Evolutionary conservation across 305 asterid species (phyloP).

Genomic region (Fraxinus velutina): DNA sequence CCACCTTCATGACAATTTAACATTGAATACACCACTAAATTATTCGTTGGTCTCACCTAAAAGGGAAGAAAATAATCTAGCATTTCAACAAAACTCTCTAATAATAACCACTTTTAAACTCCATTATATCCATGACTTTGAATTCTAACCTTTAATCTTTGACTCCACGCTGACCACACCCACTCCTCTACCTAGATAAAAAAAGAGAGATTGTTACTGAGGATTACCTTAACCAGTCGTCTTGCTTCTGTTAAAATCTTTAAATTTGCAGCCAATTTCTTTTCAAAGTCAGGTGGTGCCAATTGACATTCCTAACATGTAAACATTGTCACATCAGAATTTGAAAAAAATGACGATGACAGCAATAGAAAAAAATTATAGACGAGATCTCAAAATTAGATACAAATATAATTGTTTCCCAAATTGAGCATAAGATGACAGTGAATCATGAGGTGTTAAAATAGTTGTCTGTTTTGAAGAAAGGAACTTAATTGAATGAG

Average conservation of each 20-base stretch:
- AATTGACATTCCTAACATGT: constrained; percentile 54
- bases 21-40: background rate
- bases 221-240: constrained; percentile 63
- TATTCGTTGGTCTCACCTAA: background rate
- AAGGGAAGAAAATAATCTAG: background rate
- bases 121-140: background rate
- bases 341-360: constrained; percentile 12
- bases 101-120: background rate
- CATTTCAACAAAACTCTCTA: background rate
- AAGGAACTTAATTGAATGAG: background rate
- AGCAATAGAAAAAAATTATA: background rate
- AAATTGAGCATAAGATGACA: background rate
- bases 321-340: constrained; percentile 10
- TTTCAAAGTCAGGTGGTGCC: constrained; percentile 58
- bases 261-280: constrained; percentile 53
- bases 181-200: background rate
- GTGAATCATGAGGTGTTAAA: background rate
- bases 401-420: background rate
- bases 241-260: constrained; percentile 66
- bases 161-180: background rate
- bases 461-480: background rate
- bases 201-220: background rate
- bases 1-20: background rate
- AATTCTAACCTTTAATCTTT: background rate
- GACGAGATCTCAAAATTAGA: background rate